Evolutionary conservation across 2,329 filamentous ascomycete genomes (phyloP), one percentile per base, ranked within the genome.

Genomic region (Pseudogymnoascus sp.): DNA sequence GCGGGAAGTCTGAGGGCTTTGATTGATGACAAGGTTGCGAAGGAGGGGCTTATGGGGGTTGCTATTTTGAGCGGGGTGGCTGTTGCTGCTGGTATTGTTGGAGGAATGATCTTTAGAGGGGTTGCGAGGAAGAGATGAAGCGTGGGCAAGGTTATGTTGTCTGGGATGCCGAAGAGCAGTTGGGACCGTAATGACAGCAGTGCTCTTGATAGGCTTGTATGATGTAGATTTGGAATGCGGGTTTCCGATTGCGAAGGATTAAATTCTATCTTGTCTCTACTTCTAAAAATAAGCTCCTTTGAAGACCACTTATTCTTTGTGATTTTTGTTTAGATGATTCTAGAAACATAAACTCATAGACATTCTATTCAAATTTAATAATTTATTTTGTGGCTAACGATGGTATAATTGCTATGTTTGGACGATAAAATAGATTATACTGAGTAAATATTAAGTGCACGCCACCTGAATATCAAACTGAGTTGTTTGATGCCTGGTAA

Each of bases 11-110:
- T 99, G 76, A 87, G 90, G 71, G 83, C 87, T 52, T 79, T 97
- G 74, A 96, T 99, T 71, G 93, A 99, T 75, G 93, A 97, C 73
- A 96, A 93, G 79, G 95, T 99, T 65, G 89, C 92, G 62, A 96
- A 88, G 80, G 95, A 99, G 77, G 95, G 95, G 0, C 76, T 99
- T 66, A 84, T 97, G 79, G 95, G 95, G 49, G 92, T 96, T 63
- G 95, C 95, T 45, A 97, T 99, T 73, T 86, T 97, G 45, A 93
- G 93, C 65, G 93, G 95, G 33, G 84, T 97, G 62, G 93, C 93
- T 61, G 88, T 97, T 65, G 93, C 91, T 1, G 95, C 93, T 2
- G 95, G 93, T n/a, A 87, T 97, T 14, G 87, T 97, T 14, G 95
- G 93, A 35, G 92, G 91, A 12, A 85, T 97, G 71, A 75, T 99